Base-by-base conservation (phyloP, 192 early-diverging fungal species). In the Coemansia reversa region DNA sequence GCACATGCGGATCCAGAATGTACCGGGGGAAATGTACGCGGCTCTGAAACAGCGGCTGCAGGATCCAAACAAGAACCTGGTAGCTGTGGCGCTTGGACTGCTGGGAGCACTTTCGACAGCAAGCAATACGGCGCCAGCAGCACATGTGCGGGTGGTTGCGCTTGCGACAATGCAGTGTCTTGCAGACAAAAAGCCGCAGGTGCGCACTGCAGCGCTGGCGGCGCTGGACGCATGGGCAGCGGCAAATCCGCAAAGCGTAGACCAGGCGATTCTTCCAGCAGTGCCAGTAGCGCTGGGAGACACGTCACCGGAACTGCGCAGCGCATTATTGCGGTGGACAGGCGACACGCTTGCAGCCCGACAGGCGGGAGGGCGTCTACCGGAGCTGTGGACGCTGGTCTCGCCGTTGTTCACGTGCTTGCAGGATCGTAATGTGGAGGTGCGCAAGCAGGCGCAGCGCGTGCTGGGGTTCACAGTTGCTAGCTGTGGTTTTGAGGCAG, bases 61-160 rank as follows among this genome's bases (percentile, higher is more conserved):
- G 24, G 97, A 99, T 67, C 90, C 85, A 58, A 99, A 99, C 82
- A 93, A 94, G 67, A 96, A 93, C 63, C 74, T 99, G 19, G 86
- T 88, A 11, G 87, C 88, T 9, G 72, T 86, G 56, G 87, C 95
- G 0, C 85, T 95, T 32, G 93, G 93, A n/a, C 76, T 99, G 22
- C 83, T 89, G 45, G 90, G 88, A 0, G 76, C 72, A 7, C 69
- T 99, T 16, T 92, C 94, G 3, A 69, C 82, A 0, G 89, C 92
- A 14, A 90, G 95, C 81, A 95, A 94, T 8, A 90, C 91, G 29
- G 93, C 93, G 2, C 94, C 93, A 70, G 90, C 86, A 25, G 48
- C 67, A 30, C 85, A 90, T 66, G 83, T 87, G 14, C 89, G 88
- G 42, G 69, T 86, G 0, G 70, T 99, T 5, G 85, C 89, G 25